Base-by-base conservation (phyloP, 331 rosid genomes). In the Malus hybrid region DNA sequence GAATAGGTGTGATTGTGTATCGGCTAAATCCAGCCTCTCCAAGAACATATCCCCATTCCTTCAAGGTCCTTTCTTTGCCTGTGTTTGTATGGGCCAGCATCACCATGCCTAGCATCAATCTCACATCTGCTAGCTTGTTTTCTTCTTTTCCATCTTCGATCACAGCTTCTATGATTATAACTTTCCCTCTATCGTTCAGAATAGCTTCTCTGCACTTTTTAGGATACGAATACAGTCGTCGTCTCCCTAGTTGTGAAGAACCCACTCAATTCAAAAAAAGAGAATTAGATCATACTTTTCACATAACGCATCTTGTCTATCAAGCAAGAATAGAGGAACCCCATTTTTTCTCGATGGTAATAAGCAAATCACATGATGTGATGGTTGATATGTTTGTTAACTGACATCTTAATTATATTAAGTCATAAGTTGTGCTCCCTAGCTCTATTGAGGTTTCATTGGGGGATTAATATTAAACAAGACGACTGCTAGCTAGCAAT, bases 171-270 rank as follows among this genome's bases (percentile, higher is more conserved):
- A 11, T 20, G 63, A 64, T 64, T 64, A 64, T 31, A 10, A 64
- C 44, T 22, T 29, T 8, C 68, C 93, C 98, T 42, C 70, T 90
- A 6, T 85, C 84, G 70, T 75, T 27, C 1, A 86, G 83, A 60
- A 93, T 72, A 0, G 93, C 91, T 76, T 89, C 90, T 90, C 92
- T 85, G 42, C 91, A 91, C 0, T 74, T 93, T 64, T 84, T 89
- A 59, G 64, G 4, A 59, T 22, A 22, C 18, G 18, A 10, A 59
- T 59, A 31, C 64, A 59, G 15, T 59, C 64, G 12, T 22, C 32
- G 8, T 59, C 64, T 10, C 29, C 32, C 64, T 16, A 59, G 1
- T 42, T 14, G 48, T 42, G 48, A 42, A 42, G 48, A 42, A 42
- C 48, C 48, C 48, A 42, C 48, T 90, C 50, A 50, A 18, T 34